Percentiles rank a stretch among this genome's conserved stretches.
These are phyloP conservation scores for Wickerhamomyces ciferrii DNA, from an alignment of 805 yeast species.

Conservation along the genomic window DNA sequence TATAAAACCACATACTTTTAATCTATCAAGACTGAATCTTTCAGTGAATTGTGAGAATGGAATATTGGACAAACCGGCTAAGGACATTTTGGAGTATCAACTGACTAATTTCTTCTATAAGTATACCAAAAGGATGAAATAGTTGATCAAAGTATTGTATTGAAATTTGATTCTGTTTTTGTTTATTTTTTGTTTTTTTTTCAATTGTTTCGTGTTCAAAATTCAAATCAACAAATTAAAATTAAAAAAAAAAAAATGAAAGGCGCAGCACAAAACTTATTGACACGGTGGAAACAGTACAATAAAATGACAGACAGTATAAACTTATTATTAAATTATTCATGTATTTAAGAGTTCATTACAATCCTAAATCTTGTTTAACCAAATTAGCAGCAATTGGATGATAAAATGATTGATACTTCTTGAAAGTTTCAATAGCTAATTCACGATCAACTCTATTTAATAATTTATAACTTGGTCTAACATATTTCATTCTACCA, in stretches of 20 bases:
- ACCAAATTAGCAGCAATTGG: slow-evolving; percentile 83
- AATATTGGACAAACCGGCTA: slow-evolving; percentile 31
- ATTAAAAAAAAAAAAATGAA: not conserved
- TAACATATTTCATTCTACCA: slow-evolving; percentile 91
- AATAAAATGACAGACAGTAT: not conserved
- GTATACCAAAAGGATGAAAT: no score
- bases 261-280: not conserved
- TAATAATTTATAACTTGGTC: slow-evolving; percentile 76
- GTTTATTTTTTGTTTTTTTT: no score
- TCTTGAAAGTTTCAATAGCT: slow-evolving; percentile 62
- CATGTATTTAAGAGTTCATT: no score
- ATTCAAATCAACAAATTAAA: no score
- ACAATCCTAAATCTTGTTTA: slow-evolving; percentile 66
- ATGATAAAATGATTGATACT: slow-evolving; percentile 60
- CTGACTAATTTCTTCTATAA: no score
- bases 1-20: slow-evolving; percentile 27
- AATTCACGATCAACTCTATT: slow-evolving; percentile 57
- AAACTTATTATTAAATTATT: no score
- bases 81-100: slow-evolving; percentile 25
- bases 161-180: slow-evolving; percentile 1
- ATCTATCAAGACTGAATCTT: slow-evolving; percentile 42
- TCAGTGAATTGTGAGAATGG: slow-evolving; percentile 41
- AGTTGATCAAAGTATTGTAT: no score
- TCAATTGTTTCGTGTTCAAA: not conserved
- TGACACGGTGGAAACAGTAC: no score